These are phyloP conservation scores for Cocos nucifera DNA, from an alignment of 176 grass and related monocot species.

Conservation along the genomic window DNA sequence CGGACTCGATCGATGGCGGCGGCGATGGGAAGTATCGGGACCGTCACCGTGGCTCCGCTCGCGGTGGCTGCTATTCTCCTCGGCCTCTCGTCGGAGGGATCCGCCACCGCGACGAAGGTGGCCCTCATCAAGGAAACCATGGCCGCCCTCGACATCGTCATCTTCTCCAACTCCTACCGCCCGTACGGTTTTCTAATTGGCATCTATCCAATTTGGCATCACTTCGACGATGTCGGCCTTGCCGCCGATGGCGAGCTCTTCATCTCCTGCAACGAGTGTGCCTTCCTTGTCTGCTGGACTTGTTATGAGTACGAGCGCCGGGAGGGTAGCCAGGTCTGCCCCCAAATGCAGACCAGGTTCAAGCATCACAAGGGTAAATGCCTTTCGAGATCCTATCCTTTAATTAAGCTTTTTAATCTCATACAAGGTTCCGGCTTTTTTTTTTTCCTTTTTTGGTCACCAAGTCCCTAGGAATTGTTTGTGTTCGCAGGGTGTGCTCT, in stretches of 20 bases:
- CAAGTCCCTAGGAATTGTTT: too few relatives aligned
- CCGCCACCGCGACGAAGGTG: conserved; percentile 20
- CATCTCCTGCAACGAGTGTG: conserved; percentile 80
- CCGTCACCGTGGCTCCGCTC: conserved; percentile 18
- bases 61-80: conserved; percentile 4
- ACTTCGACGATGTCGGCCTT: conserved; percentile 48
- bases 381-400: too few relatives aligned
- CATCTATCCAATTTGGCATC: too few relatives aligned
- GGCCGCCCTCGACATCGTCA: conserved; percentile 25
- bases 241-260: conserved; percentile 87
- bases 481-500: conserved; percentile 37
- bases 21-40: conserved; percentile 11
- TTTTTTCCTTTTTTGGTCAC: too few relatives aligned
- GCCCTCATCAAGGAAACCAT: conserved; percentile 29
- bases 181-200: conserved; percentile 11
- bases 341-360: conserved; percentile 99
- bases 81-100: neutral
- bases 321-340: conserved; percentile 85
- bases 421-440: too few relatives aligned
- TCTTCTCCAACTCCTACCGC: conserved; percentile 49
- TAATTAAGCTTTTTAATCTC: too few relatives aligned
- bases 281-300: conserved; percentile 74
- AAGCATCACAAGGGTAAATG: too few relatives aligned
- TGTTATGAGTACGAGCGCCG: conserved; percentile 99
- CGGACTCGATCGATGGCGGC: neutral